A percentile compares a stretch with the other conserved stretches of the same genome.
These are phyloP conservation scores for Xylariaceae sp. DNA, from an alignment of 2,329 filamentous ascomycete genomes.

Conservation along the genomic window DNA sequence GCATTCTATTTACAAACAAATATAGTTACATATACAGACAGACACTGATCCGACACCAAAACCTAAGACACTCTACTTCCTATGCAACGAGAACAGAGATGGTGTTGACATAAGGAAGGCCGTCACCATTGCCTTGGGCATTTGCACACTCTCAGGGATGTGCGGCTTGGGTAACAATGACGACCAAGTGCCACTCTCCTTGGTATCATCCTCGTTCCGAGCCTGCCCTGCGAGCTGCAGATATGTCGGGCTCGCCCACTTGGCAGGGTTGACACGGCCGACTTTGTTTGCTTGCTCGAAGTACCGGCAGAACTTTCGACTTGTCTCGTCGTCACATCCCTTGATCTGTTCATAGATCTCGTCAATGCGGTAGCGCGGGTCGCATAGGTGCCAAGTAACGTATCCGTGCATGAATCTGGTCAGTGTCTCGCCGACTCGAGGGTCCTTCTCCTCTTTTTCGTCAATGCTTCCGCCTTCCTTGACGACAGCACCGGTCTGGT, in stretches of 20 bases:
- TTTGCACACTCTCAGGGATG: neutral
- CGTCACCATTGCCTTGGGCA: neutral
- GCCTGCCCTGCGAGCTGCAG: neutral
- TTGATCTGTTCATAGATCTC: constrained; percentile 11
- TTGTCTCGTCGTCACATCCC: neutral
- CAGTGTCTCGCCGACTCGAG: constrained; percentile 2
- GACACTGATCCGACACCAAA: neutral
- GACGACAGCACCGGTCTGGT: no score
- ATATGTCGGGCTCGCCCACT: neutral
- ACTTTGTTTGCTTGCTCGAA: constrained; percentile 2
- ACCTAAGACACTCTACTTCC: neutral
- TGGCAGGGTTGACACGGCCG: neutral
- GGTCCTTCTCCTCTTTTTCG: constrained; percentile 10
- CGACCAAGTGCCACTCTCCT: neutral
- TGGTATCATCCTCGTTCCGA: neutral
- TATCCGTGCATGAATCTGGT: constrained; percentile 17
- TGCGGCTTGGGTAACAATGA: neutral
- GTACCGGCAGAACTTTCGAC: constrained; percentile 3
- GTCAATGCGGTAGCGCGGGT: constrained; percentile 15
- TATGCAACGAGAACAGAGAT: neutral
- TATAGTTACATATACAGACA: no score
- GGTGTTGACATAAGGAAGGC: neutral
- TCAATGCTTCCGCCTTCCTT: no score
- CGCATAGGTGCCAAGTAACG: constrained; percentile 20
- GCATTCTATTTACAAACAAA: no score